These are phyloP conservation scores for Kurtzmaniella quercitrusa DNA, from an alignment of 1,139 yeast genomes.

Conservation along the genomic window DNA sequence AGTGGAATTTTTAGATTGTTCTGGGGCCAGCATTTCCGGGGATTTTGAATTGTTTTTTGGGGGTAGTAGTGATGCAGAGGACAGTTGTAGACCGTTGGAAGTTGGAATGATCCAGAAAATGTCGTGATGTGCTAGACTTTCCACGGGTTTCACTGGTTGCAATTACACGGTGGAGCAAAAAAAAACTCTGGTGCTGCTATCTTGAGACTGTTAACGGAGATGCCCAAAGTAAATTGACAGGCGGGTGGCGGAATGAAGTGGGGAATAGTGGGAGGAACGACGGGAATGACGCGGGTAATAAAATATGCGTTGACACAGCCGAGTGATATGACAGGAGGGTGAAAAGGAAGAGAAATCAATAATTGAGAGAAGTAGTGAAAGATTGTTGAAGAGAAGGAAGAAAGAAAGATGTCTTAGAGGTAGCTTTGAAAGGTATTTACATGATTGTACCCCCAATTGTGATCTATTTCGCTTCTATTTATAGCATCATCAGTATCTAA, in stretches of 20 bases:
- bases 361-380: too few species aligned
- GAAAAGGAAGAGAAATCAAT: too few species aligned
- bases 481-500: too few species aligned
- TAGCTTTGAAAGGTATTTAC: too few species aligned
- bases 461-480: too few species aligned
- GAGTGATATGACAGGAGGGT: neutral
- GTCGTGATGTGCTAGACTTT: neutral
- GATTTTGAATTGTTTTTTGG: too few species aligned
- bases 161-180: neutral
- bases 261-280: neutral
- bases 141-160: neutral
- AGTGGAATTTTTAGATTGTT: conserved; percentile 26
- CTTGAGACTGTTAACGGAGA: neutral
- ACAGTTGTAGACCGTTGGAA: neutral
- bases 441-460: too few species aligned
- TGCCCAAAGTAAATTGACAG: neutral
- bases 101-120: neutral
- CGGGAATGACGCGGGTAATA: neutral
- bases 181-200: neutral
- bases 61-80: too few species aligned
- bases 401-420: too few species aligned
- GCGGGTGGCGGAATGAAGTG: neutral
- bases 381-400: too few species aligned
- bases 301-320: neutral
- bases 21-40: neutral